Evolutionary conservation across 306 rosid genomes (phyloP), one percentile per base, ranked within the genome.

Genomic region (Cucurbita pepo): DNA sequence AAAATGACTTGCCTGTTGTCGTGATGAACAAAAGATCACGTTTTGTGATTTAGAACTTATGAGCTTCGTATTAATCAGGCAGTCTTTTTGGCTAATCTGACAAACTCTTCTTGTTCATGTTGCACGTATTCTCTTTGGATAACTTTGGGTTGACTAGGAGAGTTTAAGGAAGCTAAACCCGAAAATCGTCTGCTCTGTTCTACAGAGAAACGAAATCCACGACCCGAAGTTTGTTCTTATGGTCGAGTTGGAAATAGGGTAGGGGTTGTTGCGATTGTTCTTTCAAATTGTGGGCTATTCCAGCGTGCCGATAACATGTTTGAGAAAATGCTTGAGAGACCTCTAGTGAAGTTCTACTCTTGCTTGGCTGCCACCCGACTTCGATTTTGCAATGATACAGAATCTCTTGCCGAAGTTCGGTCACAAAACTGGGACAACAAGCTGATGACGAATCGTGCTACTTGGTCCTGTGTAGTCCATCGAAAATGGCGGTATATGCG

Each of bases 161-260:
- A 64, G 72, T 37, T 51, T 66, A 41, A 57, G 21, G 53, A 83
- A 79, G 76, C 82, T 87, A 22, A 85, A 80, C 80, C 79, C 83
- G 2, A 77, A 64, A 21, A 79, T 87, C 18, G 80, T 87, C 54
- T 77, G 82, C 19, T 73, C 83, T 47, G 82, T 85, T 25, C 76
- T 83, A 14, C 77, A 63, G 48, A 66, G 54, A 18, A 81, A 77
- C 74, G 64, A 75, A 62, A 70, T 15, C 12, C 62, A 38, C 75
- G 81, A 84, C 65, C 78, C 85, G 75, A 40, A 69, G 71, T 45
- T 87, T 87, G 82, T 82, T 87, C 79, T 15, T 61, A 1, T 87
- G 91, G 89, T 77, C 83, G 44, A 78, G 75, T 70, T 38, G 75
- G 3, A 86, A 81, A 38, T 47, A 81, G 76, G 86, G 88, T 76